phyloP scores from a whole-genome alignment of 2,329 filamentous ascomycete genomes.

The Tolypocladium sp. region DNA sequence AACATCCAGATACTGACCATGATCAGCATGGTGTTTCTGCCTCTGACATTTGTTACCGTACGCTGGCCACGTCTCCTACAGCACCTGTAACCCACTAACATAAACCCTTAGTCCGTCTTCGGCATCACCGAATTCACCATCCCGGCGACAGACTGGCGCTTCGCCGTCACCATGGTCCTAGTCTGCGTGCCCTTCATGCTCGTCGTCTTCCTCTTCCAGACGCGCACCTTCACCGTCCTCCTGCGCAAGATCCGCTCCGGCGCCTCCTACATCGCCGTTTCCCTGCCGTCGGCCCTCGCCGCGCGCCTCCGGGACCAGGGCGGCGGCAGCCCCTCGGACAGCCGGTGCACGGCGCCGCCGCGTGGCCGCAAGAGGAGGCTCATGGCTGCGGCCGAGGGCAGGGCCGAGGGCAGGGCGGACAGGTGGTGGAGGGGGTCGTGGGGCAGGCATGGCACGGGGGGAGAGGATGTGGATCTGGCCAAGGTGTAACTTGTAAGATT shows the following conservation, averaged over 20 bases:
- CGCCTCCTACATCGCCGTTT: neutral
- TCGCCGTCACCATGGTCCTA: conserved; percentile 54
- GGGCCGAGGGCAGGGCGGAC: neutral
- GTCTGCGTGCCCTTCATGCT: conserved; percentile 44
- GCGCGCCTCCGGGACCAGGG: neutral
- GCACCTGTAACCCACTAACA: neutral
- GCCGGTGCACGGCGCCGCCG: neutral
- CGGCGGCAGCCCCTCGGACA: neutral
- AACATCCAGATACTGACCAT: conserved; percentile 53
- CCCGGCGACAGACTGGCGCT: conserved; percentile 32
- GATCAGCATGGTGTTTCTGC: conserved; percentile 52
- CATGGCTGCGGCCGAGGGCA: conserved; percentile 2
- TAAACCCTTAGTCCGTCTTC: conserved; percentile 35
- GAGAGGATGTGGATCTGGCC: conserved; percentile 2
- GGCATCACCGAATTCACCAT: conserved; percentile 40
- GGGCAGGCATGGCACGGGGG: neutral
- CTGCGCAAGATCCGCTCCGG: conserved; percentile 8
- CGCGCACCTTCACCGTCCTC: conserved; percentile 23
- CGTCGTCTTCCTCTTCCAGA: conserved; percentile 36
- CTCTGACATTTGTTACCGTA: conserved; percentile 50
- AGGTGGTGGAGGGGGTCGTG: conserved; percentile 1
- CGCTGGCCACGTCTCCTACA: conserved; percentile 6
- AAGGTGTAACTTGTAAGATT: neutral
- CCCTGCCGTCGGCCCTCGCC: neutral
- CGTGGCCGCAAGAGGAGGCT: conserved; percentile 10